Percentiles rank a stretch among this genome's conserved stretches.
Evolutionary conservation across 202 grass and related monocot species (phyloP).

Genomic region (Bolboschoenoplectus hybrid): DNA sequence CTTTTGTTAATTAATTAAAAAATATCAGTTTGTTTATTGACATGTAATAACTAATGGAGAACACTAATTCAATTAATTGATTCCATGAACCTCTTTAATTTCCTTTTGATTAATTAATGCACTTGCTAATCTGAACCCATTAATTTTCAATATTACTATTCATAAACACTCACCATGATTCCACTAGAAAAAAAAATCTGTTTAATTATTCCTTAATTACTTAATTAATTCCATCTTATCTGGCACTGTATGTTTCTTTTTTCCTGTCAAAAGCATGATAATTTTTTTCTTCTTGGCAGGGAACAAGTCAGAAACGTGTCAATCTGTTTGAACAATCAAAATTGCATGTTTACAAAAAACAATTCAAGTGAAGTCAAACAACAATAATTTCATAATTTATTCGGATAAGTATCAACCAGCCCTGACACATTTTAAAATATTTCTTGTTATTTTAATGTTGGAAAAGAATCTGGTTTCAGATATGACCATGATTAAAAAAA

Average conservation of each 20-base stretch:
- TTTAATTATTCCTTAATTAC: background rate
- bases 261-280: conserved; percentile 31
- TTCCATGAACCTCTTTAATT: background rate
- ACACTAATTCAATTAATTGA: background rate
- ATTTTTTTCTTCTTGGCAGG: conserved; percentile 13
- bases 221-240: background rate
- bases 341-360: background rate
- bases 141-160: conserved; percentile 28
- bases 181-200: background rate
- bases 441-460: background rate
- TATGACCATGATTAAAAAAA: background rate
- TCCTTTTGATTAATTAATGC: background rate
- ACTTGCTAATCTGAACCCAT: conserved; percentile 5
- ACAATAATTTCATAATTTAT: conserved; percentile 18
- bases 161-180: background rate
- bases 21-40: conserved; percentile 21
- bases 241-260: background rate
- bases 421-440: background rate
- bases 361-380: conserved; percentile 22
- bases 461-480: conserved; percentile 3
- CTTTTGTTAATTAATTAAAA: background rate
- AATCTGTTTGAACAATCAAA: conserved; percentile 26
- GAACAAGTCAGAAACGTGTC: conserved; percentile 12
- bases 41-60: background rate
- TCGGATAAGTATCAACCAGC: conserved; percentile 33